Evolutionary conservation across 192 early-diverging fungal genomes (phyloP), one percentile per base, ranked within the genome.

Genomic region (Entomortierella parvispora): DNA sequence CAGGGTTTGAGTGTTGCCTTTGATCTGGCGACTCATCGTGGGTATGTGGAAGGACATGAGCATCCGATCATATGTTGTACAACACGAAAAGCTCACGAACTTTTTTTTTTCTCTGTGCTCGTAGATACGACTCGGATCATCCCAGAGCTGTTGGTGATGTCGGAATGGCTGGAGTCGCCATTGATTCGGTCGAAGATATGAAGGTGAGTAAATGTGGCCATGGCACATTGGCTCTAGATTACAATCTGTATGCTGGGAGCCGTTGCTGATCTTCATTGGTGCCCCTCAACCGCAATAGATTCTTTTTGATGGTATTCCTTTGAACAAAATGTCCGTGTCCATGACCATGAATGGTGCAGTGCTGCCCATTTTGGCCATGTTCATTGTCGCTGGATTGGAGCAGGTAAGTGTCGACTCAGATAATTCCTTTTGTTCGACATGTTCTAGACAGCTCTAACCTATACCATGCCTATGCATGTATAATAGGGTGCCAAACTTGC

Each of bases 341-440:
- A 96, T 96, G 94, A 96, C 94, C 10, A 96, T 96, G 94, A 96
- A 96, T 75, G 94, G 94, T n/a, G 94, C 94, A 12, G 93, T 96
- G 48, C 78, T 96, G 68, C 94, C 94, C 25, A 93, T 96, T 68
- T 81, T 96, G 50, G 92, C 94, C 62, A 93, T 95, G 90, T 96
- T 93, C 80, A 91, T 96, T 71, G 93, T 96, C 22, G 90, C 94
- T 32, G 94, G 86, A 26, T 81, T 93, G 71, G 94, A 96, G 83
- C 94, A 96, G 65, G 72, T 47, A 63, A 55, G 50, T 55, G 17
- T 18, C n/a, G 8, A 31, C 40, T 5, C n/a, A n/a, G 14, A 22
- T 63, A 45, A 11, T 4, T 54, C 5, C 25, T 50, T 50, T 9
- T 40, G n/a, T 10, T 1, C n/a, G 14, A 2, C n/a, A 23, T 25